Percentiles rank a stretch among this genome's conserved stretches.
These are phyloP conservation scores for Fraxinus americana DNA, from an alignment of 257 asterid genomes.

Conservation along the genomic window DNA sequence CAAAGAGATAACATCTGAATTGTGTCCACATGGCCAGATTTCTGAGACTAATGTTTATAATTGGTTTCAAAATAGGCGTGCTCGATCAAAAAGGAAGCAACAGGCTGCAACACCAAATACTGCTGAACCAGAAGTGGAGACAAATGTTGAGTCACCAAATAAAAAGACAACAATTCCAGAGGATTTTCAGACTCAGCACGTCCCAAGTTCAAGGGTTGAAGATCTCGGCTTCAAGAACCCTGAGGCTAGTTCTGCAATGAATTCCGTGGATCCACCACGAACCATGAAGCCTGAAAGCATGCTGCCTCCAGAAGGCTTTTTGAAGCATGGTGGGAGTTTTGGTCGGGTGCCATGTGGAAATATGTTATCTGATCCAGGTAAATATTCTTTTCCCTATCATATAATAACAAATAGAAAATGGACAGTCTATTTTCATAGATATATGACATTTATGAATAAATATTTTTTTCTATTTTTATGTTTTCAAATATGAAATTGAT, in stretches of 20 bases:
- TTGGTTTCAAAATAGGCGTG: conserved; percentile 99
- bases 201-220: conserved; percentile 51
- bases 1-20: conserved; percentile 81
- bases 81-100: conserved; percentile 94
- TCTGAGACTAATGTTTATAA: conserved; percentile 95
- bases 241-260: conserved; percentile 44
- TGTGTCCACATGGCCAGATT: conserved; percentile 93
- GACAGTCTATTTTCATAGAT: neutral
- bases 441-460: neutral
- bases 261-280: conserved; percentile 45
- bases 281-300: conserved; percentile 59
- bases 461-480: neutral
- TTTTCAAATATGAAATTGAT: neutral
- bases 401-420: neutral
- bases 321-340: conserved; percentile 58
- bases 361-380: conserved; percentile 62
- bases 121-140: conserved; percentile 80
- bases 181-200: conserved; percentile 61
- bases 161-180: conserved; percentile 78
- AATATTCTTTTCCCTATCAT: conserved; percentile 22
- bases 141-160: conserved; percentile 85
- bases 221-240: conserved; percentile 65
- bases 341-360: conserved; percentile 71
- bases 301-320: conserved; percentile 62
- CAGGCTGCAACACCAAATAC: conserved; percentile 59